phyloP scores from a whole-genome alignment of 495 filamentous ascomycete genomes.

The Lasiosphaeria ovina region DNA sequence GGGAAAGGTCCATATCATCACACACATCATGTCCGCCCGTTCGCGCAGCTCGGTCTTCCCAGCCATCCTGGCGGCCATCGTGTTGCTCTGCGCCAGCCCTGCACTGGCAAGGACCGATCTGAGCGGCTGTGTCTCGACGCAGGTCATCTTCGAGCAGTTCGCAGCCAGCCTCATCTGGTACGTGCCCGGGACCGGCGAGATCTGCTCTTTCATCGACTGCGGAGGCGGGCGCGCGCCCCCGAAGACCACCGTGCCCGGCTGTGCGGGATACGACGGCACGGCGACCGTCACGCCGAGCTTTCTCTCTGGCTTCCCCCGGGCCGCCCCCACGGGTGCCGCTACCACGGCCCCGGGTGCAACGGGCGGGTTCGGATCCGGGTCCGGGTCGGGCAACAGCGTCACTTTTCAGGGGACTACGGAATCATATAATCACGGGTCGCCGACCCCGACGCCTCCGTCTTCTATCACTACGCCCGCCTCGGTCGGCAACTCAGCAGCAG shows the following conservation, averaged over 20 bases:
- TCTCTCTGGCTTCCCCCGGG: constrained; percentile 34
- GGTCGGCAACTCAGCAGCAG: no score
- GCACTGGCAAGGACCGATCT: constrained; percentile 47
- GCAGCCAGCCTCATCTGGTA: constrained; percentile 36
- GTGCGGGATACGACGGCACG: constrained; percentile 56
- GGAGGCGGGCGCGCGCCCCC: constrained; percentile 60
- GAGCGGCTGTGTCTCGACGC: constrained; percentile 39
- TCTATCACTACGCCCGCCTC: no score
- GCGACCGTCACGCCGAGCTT: constrained; percentile 51
- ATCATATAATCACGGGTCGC: no score
- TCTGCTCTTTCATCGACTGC: constrained; percentile 59
- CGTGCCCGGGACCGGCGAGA: constrained; percentile 52
- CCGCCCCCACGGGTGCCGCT: background rate
- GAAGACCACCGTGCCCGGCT: constrained; percentile 57
- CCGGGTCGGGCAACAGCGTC: no score
- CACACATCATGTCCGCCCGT: constrained; percentile 17
- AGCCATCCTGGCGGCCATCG: constrained; percentile 8
- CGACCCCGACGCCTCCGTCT: no score
- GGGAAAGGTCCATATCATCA: background rate
- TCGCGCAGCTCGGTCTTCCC: constrained; percentile 13
- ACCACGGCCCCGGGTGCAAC: no score
- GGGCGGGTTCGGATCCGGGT: background rate
- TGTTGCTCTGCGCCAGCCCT: constrained; percentile 9
- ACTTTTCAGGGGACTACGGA: no score
- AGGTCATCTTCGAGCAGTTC: constrained; percentile 23